Evolutionary conservation across 2,329 filamentous ascomycete genomes (phyloP).

Genomic region (Emydomyces testavorans): DNA sequence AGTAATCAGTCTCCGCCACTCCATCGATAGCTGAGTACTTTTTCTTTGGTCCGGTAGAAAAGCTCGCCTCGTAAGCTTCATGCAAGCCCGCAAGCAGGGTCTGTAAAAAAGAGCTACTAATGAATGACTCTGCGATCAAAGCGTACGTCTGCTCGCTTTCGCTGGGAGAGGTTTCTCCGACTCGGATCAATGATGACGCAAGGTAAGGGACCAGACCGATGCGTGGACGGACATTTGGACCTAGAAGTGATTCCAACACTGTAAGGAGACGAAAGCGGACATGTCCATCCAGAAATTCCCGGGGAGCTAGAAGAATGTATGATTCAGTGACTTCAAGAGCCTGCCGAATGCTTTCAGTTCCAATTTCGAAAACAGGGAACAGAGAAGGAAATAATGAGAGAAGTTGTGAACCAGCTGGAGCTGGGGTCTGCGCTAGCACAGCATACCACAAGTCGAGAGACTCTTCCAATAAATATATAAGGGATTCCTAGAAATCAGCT

Average conservation of each 20-base stretch:
- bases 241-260: slow-evolving; percentile 32
- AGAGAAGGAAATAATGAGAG: slow-evolving; percentile 51
- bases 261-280: slow-evolving; percentile 29
- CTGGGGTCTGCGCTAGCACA: slow-evolving; percentile 55
- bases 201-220: slow-evolving; percentile 36
- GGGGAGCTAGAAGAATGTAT: slow-evolving; percentile 55
- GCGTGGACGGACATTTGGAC: slow-evolving; percentile 30
- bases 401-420: slow-evolving; percentile 50
- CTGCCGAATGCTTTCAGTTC: slow-evolving; percentile 50
- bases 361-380: slow-evolving; percentile 55
- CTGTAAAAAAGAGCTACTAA: slow-evolving; percentile 51
- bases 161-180: slow-evolving; percentile 52
- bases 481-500: slow-evolving; percentile 40
- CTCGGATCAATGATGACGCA: slow-evolving; percentile 54
- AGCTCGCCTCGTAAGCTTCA: slow-evolving; percentile 58
- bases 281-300: slow-evolving; percentile 34
- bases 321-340: slow-evolving; percentile 56
- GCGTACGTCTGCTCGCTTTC: slow-evolving; percentile 44
- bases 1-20: slow-evolving; percentile 72
- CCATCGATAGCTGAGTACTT: slow-evolving; percentile 58
- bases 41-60: slow-evolving; percentile 69
- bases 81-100: slow-evolving; percentile 56
- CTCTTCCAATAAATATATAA: slow-evolving; percentile 80
- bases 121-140: slow-evolving; percentile 54
- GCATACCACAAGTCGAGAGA: slow-evolving; percentile 79